These are phyloP conservation scores for Ganoderma sinense DNA, from an alignment of 1,284 basidiomycete genomes.

Conservation along the genomic window DNA sequence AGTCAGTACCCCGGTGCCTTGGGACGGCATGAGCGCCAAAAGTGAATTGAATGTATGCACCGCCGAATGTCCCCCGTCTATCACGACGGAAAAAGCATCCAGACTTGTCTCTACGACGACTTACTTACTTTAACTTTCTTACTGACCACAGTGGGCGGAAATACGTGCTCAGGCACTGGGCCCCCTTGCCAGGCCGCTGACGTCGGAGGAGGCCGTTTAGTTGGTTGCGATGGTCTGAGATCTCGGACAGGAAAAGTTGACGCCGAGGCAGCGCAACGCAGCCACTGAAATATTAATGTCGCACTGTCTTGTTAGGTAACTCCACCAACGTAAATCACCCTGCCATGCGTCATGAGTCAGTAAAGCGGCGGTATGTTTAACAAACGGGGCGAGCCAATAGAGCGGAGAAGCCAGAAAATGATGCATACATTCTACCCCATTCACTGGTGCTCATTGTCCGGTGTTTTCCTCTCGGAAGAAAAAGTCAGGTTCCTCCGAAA, in stretches of 20 bases:
- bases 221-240: slow-evolving; percentile 1
- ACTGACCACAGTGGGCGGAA: not conserved
- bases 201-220: not conserved
- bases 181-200: not conserved
- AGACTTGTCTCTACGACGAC: not conserved
- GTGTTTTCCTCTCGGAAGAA: not conserved
- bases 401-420: not conserved
- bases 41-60: not conserved
- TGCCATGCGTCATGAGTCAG: not conserved
- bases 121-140: not conserved
- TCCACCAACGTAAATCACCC: not conserved
- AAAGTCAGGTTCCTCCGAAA: not conserved
- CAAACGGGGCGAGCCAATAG: not conserved
- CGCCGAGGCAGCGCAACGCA: not conserved
- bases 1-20: not conserved
- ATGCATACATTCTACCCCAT: not conserved
- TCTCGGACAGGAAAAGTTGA: not conserved
- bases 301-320: not conserved
- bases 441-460: not conserved
- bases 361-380: not conserved
- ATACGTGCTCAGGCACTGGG: not conserved
- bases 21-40: not conserved
- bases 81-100: not conserved
- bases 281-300: not conserved
- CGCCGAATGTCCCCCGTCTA: not conserved